Conservation (phyloP, 192 early-diverging fungal genomes). For the Mortierella hygrophila region DNA sequence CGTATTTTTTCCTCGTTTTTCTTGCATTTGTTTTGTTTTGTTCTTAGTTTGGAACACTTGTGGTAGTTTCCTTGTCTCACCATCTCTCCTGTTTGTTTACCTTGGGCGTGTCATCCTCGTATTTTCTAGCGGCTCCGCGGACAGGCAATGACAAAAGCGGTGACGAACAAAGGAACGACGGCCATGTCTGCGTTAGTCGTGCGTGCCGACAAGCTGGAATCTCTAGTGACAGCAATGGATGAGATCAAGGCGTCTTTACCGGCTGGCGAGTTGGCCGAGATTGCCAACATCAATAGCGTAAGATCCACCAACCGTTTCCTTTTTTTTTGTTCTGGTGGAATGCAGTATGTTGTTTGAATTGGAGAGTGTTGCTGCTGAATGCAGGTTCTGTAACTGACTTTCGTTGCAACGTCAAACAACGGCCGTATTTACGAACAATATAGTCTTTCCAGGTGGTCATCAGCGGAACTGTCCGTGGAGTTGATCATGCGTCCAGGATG, state of each 20-base stretch:
- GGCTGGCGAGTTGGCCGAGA: slow-evolving; percentile 81
- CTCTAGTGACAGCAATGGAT: slow-evolving; percentile 75
- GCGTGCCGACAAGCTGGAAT: slow-evolving; percentile 76
- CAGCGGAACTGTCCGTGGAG: slow-evolving; percentile 88
- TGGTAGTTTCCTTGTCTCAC: neutral
- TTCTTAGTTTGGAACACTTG: slow-evolving; percentile 9
- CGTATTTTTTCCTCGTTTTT: neutral
- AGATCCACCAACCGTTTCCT: neutral
- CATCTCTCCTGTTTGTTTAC: neutral
- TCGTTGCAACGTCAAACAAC: neutral
- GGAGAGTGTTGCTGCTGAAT: no score
- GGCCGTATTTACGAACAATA: neutral
- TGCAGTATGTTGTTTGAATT: no score
- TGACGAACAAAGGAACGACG: slow-evolving; percentile 75
- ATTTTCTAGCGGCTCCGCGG: slow-evolving; percentile 77
- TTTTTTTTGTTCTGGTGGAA: neutral
- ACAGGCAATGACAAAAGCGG: slow-evolving; percentile 86
- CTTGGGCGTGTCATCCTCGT: neutral
- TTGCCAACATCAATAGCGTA: slow-evolving; percentile 66
- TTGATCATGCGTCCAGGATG: slow-evolving; percentile 84
- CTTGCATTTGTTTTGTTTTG: neutral
- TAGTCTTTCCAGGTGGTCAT: slow-evolving; percentile 88
- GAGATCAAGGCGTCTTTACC: slow-evolving; percentile 74
- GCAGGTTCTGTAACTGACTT: neutral
- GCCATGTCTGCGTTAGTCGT: slow-evolving; percentile 93